phyloP scores from a whole-genome alignment of 2,329 filamentous ascomycete genomes.

The Diplodia mutila region DNA sequence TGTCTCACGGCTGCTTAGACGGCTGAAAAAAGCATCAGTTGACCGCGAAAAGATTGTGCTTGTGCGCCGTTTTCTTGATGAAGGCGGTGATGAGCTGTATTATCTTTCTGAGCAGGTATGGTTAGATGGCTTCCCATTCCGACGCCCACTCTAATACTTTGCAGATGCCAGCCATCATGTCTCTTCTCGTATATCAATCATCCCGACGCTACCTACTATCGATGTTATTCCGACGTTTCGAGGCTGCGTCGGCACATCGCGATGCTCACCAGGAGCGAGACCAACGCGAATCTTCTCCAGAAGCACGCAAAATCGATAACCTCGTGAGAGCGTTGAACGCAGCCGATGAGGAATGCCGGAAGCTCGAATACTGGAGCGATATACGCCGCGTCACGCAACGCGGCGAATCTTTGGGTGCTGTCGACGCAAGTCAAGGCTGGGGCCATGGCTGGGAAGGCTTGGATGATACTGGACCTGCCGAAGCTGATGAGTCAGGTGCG shows the following conservation, averaged over 20 bases:
- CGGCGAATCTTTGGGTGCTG: constrained; percentile 11
- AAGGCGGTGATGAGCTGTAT: constrained; percentile 74
- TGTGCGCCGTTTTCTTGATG: constrained; percentile 77
- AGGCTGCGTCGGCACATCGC: constrained; percentile 55
- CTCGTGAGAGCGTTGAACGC: constrained; percentile 75
- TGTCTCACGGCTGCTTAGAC: constrained; percentile 69
- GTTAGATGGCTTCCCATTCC: neutral
- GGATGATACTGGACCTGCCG: constrained; percentile 4
- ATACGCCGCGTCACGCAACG: constrained; percentile 46
- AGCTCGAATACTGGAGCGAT: constrained; percentile 86
- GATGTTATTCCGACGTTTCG: constrained; percentile 63
- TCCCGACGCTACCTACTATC: constrained; percentile 78
- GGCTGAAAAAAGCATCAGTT: constrained; percentile 71
- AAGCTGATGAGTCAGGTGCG: neutral
- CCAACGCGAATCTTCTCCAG: constrained; percentile 51
- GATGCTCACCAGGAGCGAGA: constrained; percentile 49
- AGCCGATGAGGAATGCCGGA: constrained; percentile 78
- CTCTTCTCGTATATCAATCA: constrained; percentile 84
- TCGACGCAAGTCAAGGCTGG: constrained; percentile 12
- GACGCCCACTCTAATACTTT: neutral
- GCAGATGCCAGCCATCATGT: constrained; percentile 51
- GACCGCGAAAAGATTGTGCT: constrained; percentile 91
- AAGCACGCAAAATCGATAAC: constrained; percentile 63
- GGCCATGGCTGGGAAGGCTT: constrained; percentile 16
- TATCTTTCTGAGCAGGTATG: constrained; percentile 68